Evolutionary conservation across 805 yeast genomes (phyloP).

Genomic region (Zygotorulaspora danielsina): DNA sequence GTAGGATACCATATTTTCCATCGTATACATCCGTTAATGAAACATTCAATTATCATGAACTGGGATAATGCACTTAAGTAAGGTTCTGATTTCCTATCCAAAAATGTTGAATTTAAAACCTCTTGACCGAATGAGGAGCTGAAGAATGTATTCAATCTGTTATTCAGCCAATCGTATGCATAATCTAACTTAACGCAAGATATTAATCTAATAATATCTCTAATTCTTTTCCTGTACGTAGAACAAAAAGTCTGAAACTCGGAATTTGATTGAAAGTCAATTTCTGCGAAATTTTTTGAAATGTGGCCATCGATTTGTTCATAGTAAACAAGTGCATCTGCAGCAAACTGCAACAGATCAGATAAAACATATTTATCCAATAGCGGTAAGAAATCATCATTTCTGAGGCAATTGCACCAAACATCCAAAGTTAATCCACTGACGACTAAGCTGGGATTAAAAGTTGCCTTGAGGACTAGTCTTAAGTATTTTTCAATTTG

Average conservation of each 20-base stretch:
- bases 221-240: constrained; percentile 77
- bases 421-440: constrained; percentile 87
- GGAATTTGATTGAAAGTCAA: constrained; percentile 83
- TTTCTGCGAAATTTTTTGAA: constrained; percentile 63
- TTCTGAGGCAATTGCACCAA: constrained; percentile 88
- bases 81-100: constrained; percentile 60
- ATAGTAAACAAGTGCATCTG: constrained; percentile 73
- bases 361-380: constrained; percentile 51
- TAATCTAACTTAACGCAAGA: constrained; percentile 82
- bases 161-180: constrained; percentile 77
- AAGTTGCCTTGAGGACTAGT: constrained; percentile 74
- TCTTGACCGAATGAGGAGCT: constrained; percentile 62
- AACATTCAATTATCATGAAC: constrained; percentile 80
- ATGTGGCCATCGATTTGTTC: constrained; percentile 61
- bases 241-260: constrained; percentile 73
- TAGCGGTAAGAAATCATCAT: constrained; percentile 58
- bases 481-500: constrained; percentile 67
- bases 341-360: constrained; percentile 66
- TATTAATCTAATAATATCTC: constrained; percentile 84
- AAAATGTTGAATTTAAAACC: constrained; percentile 50
- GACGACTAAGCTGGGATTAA: constrained; percentile 80
- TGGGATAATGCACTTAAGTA: constrained; percentile 75
- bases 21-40: constrained; percentile 86
- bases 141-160: constrained; percentile 67
- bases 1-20: constrained; percentile 86